Evolutionary conservation across 2,329 filamentous ascomycete genomes (phyloP).

Genomic region (Chrysoporthe cubensis): DNA sequence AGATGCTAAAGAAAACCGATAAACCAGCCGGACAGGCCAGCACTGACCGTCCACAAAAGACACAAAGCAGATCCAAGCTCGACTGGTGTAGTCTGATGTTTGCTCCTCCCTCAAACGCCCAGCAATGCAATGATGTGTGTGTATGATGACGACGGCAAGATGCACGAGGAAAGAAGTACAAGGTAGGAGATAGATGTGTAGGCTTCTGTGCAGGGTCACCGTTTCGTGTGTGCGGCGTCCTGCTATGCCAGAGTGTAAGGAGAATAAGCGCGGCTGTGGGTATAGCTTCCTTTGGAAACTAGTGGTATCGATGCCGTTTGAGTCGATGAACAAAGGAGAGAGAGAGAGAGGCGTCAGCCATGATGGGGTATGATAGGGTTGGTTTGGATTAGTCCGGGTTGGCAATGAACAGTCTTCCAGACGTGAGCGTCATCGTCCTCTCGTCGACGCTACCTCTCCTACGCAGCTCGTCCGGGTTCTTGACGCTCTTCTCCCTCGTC

Average conservation of each 20-base stretch:
- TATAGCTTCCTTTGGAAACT: conserved; percentile 13
- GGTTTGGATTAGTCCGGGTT: conserved; percentile 67
- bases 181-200: conserved; percentile 10
- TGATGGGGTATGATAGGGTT: neutral
- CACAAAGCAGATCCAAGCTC: conserved; percentile 13
- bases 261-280: conserved; percentile 19
- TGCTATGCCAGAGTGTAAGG: conserved; percentile 9
- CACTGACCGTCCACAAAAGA: neutral
- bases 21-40: conserved; percentile 11
- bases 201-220: conserved; percentile 13
- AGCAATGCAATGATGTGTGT: conserved; percentile 29
- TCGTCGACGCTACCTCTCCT: conserved; percentile 84
- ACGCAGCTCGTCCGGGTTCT: conserved; percentile 71
- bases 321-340: conserved; percentile 12
- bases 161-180: no score
- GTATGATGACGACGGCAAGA: conserved; percentile 9
- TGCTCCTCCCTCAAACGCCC: conserved; percentile 26
- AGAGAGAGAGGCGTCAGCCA: neutral
- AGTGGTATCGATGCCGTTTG: neutral
- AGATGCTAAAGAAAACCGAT: conserved; percentile 6
- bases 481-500: conserved; percentile 67
- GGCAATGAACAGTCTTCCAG: conserved; percentile 78
- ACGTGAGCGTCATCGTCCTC: conserved; percentile 74
- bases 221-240: conserved; percentile 17
- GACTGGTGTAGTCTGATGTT: conserved; percentile 15